A percentile compares a stretch with the other conserved stretches of the same genome.
Conservation (phyloP, 805 yeast species). For the Lipomyces kockii region DNA sequence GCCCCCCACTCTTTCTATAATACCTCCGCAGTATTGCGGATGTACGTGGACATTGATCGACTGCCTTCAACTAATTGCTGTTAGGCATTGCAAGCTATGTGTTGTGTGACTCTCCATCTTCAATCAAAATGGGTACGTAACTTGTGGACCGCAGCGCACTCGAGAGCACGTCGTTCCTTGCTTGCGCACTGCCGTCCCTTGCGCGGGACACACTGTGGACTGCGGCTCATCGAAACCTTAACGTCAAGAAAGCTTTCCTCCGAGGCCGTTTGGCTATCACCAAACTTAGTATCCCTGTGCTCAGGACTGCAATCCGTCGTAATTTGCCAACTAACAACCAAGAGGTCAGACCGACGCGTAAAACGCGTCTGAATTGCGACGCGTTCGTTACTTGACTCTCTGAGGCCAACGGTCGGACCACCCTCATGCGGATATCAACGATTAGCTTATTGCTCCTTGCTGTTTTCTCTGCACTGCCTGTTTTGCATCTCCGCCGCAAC, state of each 20-base stretch:
- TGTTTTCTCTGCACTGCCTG: not conserved
- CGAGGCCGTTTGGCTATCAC: not conserved
- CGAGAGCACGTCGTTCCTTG: not conserved
- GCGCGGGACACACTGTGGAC: not conserved
- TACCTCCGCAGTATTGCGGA: too few species aligned
- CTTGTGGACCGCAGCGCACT: not conserved
- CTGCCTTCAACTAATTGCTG: too few species aligned
- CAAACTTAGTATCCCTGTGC: slow-evolving; percentile 2
- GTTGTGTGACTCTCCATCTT: too few species aligned
- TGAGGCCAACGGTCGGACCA: not conserved
- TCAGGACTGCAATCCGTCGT: not conserved
- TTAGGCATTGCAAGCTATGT: too few species aligned
- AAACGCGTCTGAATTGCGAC: not conserved
- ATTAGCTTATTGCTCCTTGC: not conserved
- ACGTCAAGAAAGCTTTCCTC: not conserved
- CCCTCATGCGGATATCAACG: not conserved
- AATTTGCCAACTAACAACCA: not conserved
- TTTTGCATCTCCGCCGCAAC: not conserved
- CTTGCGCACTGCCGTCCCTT: not conserved
- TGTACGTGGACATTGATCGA: too few species aligned
- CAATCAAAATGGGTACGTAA: not conserved
- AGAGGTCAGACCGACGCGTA: slow-evolving; percentile 4
- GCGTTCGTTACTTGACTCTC: not conserved
- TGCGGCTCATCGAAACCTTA: slow-evolving; percentile 1
- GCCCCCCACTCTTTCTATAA: too few species aligned